A percentile compares a stretch with the other conserved stretches of the same genome.
phyloP scores from a whole-genome alignment of 2,329 filamentous ascomycete genomes.

The Claviceps cyperi region DNA sequence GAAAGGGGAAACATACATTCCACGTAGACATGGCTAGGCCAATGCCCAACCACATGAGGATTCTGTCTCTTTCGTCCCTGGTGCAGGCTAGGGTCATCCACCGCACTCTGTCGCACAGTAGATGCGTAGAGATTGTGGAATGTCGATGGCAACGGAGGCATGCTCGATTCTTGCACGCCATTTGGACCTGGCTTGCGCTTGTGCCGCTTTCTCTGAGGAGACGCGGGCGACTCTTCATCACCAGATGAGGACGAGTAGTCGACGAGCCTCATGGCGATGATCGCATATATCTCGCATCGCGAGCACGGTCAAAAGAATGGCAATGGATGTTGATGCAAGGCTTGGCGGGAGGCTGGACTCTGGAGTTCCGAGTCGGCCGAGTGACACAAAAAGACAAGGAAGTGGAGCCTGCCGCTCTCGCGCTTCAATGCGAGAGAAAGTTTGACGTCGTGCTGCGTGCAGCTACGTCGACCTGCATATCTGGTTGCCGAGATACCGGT shows the following conservation, averaged over 20 bases:
- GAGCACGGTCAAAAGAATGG: neutral
- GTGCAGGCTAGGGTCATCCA: slow-evolving; percentile 74
- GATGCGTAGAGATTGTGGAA: slow-evolving; percentile 89
- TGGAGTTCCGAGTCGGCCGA: no score
- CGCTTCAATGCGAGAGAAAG: neutral
- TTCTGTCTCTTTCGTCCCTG: slow-evolving; percentile 68
- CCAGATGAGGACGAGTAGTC: slow-evolving; percentile 43
- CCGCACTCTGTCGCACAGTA: slow-evolving; percentile 59
- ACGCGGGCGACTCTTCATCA: slow-evolving; percentile 9
- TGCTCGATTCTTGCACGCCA: slow-evolving; percentile 10
- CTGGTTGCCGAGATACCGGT: neutral
- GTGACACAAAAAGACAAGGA: neutral
- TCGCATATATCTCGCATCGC: neutral
- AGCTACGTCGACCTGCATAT: neutral
- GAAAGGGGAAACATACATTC: slow-evolving; percentile 59
- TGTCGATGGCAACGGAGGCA: slow-evolving; percentile 62
- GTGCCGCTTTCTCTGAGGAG: slow-evolving; percentile 11
- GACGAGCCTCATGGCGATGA: slow-evolving; percentile 31
- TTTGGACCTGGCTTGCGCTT: slow-evolving; percentile 1
- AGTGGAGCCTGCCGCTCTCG: neutral
- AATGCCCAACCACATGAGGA: slow-evolving; percentile 77
- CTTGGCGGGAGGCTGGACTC: neutral
- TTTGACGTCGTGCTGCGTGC: neutral
- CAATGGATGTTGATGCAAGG: no score
- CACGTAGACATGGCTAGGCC: slow-evolving; percentile 84